These are phyloP conservation scores for Isatis tinctoria DNA, from an alignment of 345 rosid genomes.

Conservation along the genomic window DNA sequence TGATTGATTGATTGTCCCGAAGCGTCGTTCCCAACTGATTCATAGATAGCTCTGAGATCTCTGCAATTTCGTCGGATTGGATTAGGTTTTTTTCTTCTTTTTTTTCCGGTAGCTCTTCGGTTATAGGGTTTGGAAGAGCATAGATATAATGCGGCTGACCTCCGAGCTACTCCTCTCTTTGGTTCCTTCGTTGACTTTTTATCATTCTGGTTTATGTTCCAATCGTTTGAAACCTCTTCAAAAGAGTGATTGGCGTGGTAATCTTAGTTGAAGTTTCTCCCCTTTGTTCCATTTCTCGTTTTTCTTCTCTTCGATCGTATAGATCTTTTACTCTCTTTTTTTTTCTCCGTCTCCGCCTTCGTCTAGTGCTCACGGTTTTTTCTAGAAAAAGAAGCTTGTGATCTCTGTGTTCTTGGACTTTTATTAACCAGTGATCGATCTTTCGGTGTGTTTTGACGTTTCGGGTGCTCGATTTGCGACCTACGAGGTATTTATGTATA, in stretches of 20 bases:
- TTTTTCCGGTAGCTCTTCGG: not conserved
- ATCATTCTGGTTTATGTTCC: conserved; percentile 53
- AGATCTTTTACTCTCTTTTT: not conserved
- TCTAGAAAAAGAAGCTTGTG: conserved; percentile 9
- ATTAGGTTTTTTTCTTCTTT: conserved; percentile 10
- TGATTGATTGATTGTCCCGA: not conserved
- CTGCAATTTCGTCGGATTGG: not conserved
- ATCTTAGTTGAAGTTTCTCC: conserved; percentile 65
- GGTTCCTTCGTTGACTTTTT: conserved; percentile 51
- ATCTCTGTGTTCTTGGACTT: not conserved
- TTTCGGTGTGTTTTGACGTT: not conserved
- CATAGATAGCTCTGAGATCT: not conserved
- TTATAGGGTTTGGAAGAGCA: conserved; percentile 66
- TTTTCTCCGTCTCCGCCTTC: not conserved
- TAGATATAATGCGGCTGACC: conserved; percentile 72
- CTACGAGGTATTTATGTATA: not conserved
- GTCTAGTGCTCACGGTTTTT: conserved; percentile 5
- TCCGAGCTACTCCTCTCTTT: conserved; percentile 33
- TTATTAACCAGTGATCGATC: not conserved
- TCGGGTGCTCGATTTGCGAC: not conserved
- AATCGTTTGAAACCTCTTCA: conserved; percentile 88
- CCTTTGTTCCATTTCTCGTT: not conserved
- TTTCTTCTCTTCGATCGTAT: not conserved
- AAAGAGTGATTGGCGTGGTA: conserved; percentile 95
- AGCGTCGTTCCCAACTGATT: not conserved